phyloP scores from a whole-genome alignment of 2,329 filamentous ascomycete species.

The Bipolaris oryzae region DNA sequence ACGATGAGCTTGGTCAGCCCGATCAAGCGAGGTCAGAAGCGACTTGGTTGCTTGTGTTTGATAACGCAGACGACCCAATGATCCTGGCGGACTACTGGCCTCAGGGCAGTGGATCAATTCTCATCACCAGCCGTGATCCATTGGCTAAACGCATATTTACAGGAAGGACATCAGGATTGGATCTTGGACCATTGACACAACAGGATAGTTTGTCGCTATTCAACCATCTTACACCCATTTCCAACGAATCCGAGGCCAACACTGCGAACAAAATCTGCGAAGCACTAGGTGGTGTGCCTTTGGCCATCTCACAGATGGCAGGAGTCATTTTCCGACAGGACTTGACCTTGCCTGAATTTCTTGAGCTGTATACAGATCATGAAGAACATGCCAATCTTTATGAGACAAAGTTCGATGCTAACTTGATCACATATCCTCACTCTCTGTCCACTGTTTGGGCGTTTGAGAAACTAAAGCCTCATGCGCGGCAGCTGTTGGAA shows the following conservation, averaged over 20 bases:
- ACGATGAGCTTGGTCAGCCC: constrained; percentile 1
- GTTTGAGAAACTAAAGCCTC: constrained; percentile 10
- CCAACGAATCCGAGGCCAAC: constrained; percentile 1
- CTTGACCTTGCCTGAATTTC: constrained; percentile 18
- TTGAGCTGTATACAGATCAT: constrained; percentile 10
- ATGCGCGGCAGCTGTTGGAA: constrained; percentile 9
- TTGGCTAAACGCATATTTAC: neutral
- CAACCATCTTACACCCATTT: constrained; percentile 3
- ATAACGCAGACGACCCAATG: constrained; percentile 17
- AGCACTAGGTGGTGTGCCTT: constrained; percentile 21
- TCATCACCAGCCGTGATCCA: too few relatives aligned
- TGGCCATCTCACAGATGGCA: constrained; percentile 28
- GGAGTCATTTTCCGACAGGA: constrained; percentile 17
- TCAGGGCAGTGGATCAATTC: constrained; percentile 3
- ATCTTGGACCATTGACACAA: constrained; percentile 10
- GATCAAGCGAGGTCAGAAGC: constrained; percentile 6
- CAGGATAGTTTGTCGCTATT: constrained; percentile 11
- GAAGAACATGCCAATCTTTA: constrained; percentile 9
- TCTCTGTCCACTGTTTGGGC: constrained; percentile 11
- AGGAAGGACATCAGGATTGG: constrained; percentile 7
- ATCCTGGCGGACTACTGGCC: constrained; percentile 20
- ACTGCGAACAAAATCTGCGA: constrained; percentile 5
- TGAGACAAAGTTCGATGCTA: constrained; percentile 6
- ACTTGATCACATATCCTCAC: constrained; percentile 4
- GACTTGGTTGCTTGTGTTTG: constrained; percentile 24